These are phyloP conservation scores for Malus hybrid DNA, from an alignment of 331 rosid species.

Conservation along the genomic window DNA sequence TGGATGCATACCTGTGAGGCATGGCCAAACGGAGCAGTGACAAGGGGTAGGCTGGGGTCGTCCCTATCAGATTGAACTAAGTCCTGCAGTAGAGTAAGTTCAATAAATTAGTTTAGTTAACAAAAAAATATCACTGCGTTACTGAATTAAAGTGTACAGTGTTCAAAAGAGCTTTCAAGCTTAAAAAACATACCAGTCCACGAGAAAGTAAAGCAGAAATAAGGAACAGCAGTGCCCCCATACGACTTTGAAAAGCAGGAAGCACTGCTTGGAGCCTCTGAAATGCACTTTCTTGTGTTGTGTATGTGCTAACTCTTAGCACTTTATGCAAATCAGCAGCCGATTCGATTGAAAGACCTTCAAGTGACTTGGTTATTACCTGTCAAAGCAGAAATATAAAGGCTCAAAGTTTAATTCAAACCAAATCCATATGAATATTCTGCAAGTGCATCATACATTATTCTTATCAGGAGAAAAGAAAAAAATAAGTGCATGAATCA, in stretches of 20 bases:
- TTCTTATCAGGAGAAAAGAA: background rate
- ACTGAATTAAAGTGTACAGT: background rate
- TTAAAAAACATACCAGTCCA: conserved; percentile 61
- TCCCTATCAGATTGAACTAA: conserved; percentile 86
- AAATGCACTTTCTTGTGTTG: conserved; percentile 56
- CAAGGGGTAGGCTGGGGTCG: conserved; percentile 90
- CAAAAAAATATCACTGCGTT: background rate
- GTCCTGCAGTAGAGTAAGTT: conserved; percentile 41
- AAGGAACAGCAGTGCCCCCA: conserved; percentile 95
- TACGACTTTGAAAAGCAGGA: conserved; percentile 78
- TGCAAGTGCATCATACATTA: conserved; percentile 4
- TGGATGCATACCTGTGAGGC: conserved; percentile 74
- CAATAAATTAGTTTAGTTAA: background rate
- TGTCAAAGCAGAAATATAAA: conserved; percentile 16
- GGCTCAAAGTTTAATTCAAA: conserved; percentile 6
- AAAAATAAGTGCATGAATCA: background rate
- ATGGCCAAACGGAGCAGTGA: conserved; percentile 98
- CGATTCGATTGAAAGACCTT: conserved; percentile 74
- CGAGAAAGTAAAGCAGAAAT: conserved; percentile 91
- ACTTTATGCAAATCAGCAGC: conserved; percentile 62
- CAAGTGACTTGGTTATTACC: conserved; percentile 58
- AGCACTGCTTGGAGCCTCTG: conserved; percentile 63
- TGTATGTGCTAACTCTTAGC: conserved; percentile 61
- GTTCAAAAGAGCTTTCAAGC: conserved; percentile 10
- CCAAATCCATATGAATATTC: conserved; percentile 3